Conservation (phyloP, 805 yeast genomes). For the Yamadazyma akitaensis region DNA sequence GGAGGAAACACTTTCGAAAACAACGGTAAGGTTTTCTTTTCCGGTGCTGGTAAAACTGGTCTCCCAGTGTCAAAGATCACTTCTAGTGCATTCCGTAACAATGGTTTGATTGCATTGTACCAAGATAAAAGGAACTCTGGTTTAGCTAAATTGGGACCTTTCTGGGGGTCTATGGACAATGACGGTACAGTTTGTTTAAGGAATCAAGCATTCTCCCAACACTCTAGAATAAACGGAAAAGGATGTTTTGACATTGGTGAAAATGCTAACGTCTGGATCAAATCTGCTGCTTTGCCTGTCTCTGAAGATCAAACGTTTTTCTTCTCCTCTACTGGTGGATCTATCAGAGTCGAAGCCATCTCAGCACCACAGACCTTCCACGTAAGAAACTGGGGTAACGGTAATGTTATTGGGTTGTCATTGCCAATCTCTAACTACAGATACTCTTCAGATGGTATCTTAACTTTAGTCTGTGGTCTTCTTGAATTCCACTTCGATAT, state of each 20-base stretch:
- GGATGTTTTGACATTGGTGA: slow-evolving; percentile 22
- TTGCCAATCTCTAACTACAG: slow-evolving; percentile 9
- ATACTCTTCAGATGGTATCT: slow-evolving; percentile 10
- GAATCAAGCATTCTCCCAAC: slow-evolving; percentile 18
- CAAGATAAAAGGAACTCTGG: slow-evolving; percentile 20
- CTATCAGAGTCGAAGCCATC: slow-evolving; percentile 15
- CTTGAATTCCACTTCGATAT: slow-evolving; percentile 12
- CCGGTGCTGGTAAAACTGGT: slow-evolving; percentile 18
- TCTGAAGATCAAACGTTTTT: slow-evolving; percentile 14
- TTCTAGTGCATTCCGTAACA: slow-evolving; percentile 14
- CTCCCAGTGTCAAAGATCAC: slow-evolving; percentile 12
- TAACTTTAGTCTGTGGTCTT: slow-evolving; percentile 9
- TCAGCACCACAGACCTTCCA: slow-evolving; percentile 17
- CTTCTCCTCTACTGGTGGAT: slow-evolving; percentile 14
- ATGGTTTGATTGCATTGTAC: slow-evolving; percentile 19
- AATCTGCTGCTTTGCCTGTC: slow-evolving; percentile 9
- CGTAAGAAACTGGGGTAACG: slow-evolving; percentile 19
- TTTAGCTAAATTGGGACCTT: slow-evolving; percentile 12
- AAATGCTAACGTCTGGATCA: slow-evolving; percentile 14
- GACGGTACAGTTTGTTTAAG: slow-evolving; percentile 22
- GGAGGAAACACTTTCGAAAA: slow-evolving; percentile 19
- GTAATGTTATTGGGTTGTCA: slow-evolving; percentile 13
- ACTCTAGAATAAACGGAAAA: slow-evolving; percentile 16
- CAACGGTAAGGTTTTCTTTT: slow-evolving; percentile 22
- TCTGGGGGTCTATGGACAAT: slow-evolving; percentile 15